These are phyloP conservation scores for Monilinia vaccinii-corymbosi DNA, from an alignment of 2,329 filamentous ascomycete species.

Conservation along the genomic window DNA sequence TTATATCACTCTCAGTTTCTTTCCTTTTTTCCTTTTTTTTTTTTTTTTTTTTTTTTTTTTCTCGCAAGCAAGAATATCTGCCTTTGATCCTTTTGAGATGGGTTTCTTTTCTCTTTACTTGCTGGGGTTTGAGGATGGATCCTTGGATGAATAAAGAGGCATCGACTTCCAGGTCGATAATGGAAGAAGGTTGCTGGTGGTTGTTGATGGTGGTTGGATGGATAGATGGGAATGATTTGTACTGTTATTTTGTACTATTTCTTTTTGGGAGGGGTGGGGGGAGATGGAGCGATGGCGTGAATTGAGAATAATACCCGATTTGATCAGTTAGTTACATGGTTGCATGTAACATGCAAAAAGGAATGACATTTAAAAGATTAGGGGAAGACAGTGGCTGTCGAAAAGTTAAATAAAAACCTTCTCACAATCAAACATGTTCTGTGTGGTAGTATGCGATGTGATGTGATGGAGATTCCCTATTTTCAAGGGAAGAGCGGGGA, in stretches of 20 bases:
- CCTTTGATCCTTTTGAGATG: neutral
- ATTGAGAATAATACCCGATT: conserved; percentile 3
- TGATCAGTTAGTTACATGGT: neutral
- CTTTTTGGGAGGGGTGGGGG: too few species aligned
- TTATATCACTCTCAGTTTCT: neutral
- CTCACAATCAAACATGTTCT: neutral
- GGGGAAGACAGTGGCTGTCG: neutral
- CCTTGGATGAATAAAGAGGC: neutral
- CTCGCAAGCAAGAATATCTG: neutral
- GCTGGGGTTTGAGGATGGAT: neutral
- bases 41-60: neutral
- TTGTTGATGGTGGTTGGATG: neutral
- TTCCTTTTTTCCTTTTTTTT: too few species aligned
- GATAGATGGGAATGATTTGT: neutral
- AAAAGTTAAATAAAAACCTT: neutral
- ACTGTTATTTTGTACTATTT: neutral
- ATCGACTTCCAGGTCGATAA: neutral
- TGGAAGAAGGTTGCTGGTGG: neutral
- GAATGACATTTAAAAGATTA: neutral
- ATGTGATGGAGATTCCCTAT: neutral
- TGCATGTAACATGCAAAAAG: neutral
- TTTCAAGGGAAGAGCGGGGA: too few species aligned
- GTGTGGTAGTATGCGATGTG: neutral
- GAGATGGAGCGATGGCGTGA: neutral
- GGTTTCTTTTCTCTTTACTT: neutral